Evolutionary conservation across 345 rosid genomes (phyloP).

Genomic region (Eucalyptus sp.): DNA sequence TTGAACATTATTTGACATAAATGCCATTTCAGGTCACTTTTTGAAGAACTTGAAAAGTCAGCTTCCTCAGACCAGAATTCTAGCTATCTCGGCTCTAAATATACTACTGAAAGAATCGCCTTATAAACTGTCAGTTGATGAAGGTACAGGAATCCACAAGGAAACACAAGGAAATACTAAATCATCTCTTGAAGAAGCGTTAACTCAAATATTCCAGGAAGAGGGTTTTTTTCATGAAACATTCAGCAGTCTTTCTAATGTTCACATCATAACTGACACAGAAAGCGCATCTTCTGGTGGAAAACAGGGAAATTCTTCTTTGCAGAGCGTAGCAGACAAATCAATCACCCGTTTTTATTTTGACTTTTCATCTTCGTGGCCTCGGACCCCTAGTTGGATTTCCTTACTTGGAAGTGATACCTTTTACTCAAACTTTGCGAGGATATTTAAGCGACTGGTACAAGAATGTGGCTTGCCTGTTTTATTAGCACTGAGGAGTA

Average conservation of each 20-base stretch:
- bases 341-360: constrained; percentile 93
- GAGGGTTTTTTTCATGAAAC: constrained; percentile 90
- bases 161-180: constrained; percentile 28
- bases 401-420: constrained; percentile 87
- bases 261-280: constrained; percentile 72
- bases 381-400: constrained; percentile 97
- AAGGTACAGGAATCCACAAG: constrained; percentile 8
- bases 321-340: constrained; percentile 88
- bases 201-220: constrained; percentile 71
- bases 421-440: constrained; percentile 85
- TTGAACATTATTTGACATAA: neutral
- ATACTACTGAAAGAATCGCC: constrained; percentile 91
- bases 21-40: constrained; percentile 70
- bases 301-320: constrained; percentile 68
- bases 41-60: constrained; percentile 90
- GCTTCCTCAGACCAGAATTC: constrained; percentile 98
- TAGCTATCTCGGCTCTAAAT: constrained; percentile 93
- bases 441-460: constrained; percentile 82
- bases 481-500: constrained; percentile 48
- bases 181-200: constrained; percentile 73
- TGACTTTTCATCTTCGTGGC: constrained; percentile 97
- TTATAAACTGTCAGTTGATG: constrained; percentile 52
- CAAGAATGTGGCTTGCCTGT: constrained; percentile 97
- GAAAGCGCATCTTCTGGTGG: constrained; percentile 74
- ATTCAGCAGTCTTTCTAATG: constrained; percentile 84